Evolutionary conservation across 148 eudicot genomes (phyloP).

Genomic region (Simmondsia chinensis): DNA sequence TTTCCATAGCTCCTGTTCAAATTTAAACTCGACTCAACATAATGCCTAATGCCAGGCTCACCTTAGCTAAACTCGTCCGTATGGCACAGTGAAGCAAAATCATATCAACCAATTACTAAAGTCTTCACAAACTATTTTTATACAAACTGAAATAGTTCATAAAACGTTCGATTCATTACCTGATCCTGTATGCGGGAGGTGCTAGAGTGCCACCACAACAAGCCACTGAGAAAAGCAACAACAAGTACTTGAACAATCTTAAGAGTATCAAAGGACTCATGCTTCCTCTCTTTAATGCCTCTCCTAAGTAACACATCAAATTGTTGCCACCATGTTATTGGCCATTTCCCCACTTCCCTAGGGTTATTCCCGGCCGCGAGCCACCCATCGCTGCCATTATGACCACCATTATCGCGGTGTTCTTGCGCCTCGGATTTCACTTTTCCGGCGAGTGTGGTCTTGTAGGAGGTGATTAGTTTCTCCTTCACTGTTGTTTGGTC

Average conservation of each 20-base stretch:
- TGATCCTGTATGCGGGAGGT: slow-evolving; percentile 69
- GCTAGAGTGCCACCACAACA: slow-evolving; percentile 94
- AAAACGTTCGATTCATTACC: slow-evolving; percentile 35
- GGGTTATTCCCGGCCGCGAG: no score
- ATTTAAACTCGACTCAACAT: no score
- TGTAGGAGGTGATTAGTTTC: no score
- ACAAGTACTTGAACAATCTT: slow-evolving; percentile 70
- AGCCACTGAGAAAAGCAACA: slow-evolving; percentile 59
- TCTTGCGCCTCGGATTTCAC: background rate
- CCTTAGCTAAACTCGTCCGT: no score
- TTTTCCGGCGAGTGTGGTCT: no score
- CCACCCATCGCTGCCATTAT: slow-evolving; percentile 9
- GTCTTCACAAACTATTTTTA: no score
- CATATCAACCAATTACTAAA: no score
- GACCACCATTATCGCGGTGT: background rate
- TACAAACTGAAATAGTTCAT: no score
- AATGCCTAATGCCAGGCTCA: no score
- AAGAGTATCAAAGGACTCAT: slow-evolving; percentile 64
- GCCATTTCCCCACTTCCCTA: no score
- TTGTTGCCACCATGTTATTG: slow-evolving; percentile 74
- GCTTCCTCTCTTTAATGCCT: slow-evolving; percentile 66
- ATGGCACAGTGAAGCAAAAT: no score
- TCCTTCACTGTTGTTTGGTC: background rate
- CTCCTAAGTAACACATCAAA: slow-evolving; percentile 63
- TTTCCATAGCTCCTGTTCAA: no score